Evolutionary conservation across 805 yeast species (phyloP), one percentile per base, ranked within the genome.

Genomic region (Saccharomyces cerevisiae): DNA sequence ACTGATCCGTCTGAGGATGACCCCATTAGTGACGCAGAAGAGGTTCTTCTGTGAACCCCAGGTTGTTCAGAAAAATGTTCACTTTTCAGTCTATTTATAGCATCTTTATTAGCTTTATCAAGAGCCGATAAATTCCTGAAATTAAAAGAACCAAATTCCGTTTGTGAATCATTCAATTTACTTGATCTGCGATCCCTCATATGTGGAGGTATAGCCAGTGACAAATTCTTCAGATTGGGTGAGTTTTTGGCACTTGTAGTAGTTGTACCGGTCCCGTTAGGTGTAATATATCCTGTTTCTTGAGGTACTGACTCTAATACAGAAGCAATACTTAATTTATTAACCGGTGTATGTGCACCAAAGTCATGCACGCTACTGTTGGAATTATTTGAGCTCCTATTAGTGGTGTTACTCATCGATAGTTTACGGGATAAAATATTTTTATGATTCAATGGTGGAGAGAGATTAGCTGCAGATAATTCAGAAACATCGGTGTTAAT

Each of bases 101-200:
- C 91, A 70, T 91, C 97, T 65, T 89, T 89, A 66, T 94, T 94
- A 8, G 96, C 97, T 62, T 87, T 87, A 61, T 94, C 98, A 53
- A 95, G 77, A 5, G 94, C 94, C 4, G 92, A 84, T 57, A 94
- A 73, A 67, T 94, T 94, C 59, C 97, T 78, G 71, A 88, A 94
- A 55, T 88, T 85, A 70, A 94, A 94, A 3, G 94, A 85, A 0
- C 99, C 99, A 78, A 94, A 94, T 63, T 92, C 92, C 6, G 80
- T 74, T 6, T 76, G 73, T 26, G 85, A 78, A 54, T 86, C 92
- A 51, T 85, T 85, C 56, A 89, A 69, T 59, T 88, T 79, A 58
- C 88, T 81, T 2, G 89, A 82, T 50, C 94, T 75, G 54, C 92
- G 77, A 59, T 88, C 96, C 49, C 88, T 75, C 61, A 81, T 73